Percentiles rank a stretch among this genome's conserved stretches.
Evolutionary conservation across 805 yeast species (phyloP).

Genomic region (Pichia thaimueangensis): DNA sequence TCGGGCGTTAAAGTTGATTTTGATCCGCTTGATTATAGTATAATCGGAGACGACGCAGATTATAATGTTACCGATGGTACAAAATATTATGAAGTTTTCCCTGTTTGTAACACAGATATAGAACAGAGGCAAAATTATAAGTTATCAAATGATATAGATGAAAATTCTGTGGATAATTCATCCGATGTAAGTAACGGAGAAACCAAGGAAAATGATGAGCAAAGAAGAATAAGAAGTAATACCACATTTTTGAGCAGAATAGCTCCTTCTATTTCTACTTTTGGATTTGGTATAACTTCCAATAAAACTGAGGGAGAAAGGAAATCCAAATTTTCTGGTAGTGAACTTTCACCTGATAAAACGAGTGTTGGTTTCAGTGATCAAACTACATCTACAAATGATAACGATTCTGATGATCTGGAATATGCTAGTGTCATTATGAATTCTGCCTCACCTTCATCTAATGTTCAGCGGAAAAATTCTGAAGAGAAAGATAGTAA

Average conservation of each 20-base stretch:
- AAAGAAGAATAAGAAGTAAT: constrained; percentile 5
- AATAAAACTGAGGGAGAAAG: background rate
- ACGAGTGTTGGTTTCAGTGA: background rate
- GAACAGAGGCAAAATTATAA: constrained; percentile 26
- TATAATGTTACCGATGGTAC: constrained; percentile 22
- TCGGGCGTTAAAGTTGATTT: constrained; percentile 26
- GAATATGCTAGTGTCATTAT: too few relatives aligned
- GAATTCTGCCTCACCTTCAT: background rate
- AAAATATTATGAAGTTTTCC: constrained; percentile 17
- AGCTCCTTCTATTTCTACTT: background rate
- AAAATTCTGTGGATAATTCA: background rate
- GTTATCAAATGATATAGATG: background rate
- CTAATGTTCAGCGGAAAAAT: too few relatives aligned
- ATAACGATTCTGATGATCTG: background rate
- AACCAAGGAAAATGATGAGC: background rate
- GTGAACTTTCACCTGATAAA: too few relatives aligned
- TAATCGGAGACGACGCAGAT: constrained; percentile 14
- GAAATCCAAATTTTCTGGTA: background rate
- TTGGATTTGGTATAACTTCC: background rate
- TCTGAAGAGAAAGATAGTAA: too few relatives aligned
- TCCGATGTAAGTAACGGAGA: background rate
- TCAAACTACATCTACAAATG: background rate
- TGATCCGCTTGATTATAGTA: constrained; percentile 19
- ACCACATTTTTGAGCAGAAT: background rate
- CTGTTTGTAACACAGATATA: constrained; percentile 19